Evolutionary conservation across 208 protist genomes (phyloP).

Genomic region (Porcisia hertigi): DNA sequence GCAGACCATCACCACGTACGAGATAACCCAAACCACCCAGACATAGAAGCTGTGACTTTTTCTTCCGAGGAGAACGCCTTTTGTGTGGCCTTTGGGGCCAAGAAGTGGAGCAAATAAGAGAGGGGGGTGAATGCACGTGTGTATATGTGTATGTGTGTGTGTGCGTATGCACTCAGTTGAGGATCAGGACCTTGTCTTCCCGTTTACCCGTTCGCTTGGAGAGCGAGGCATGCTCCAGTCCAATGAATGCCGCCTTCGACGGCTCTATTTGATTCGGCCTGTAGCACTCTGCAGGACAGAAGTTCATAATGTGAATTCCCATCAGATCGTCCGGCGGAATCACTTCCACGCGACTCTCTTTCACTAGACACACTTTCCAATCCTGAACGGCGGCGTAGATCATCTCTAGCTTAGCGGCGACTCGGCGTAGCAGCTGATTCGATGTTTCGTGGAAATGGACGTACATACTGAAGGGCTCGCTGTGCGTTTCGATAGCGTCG

Average conservation of each 20-base stretch:
- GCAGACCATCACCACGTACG: background rate
- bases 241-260: conserved; percentile 76
- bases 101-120: background rate
- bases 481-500: conserved; percentile 77
- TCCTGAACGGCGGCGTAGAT: conserved; percentile 69
- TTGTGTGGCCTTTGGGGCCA: background rate
- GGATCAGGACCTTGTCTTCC: conserved; percentile 79
- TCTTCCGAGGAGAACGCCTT: background rate
- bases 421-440: conserved; percentile 54
- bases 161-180: conserved; percentile 40
- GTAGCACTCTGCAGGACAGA: conserved; percentile 56
- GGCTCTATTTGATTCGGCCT: conserved; percentile 67
- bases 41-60: background rate
- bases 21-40: background rate
- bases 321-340: conserved; percentile 59
- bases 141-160: background rate
- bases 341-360: conserved; percentile 64
- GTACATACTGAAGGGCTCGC: conserved; percentile 87
- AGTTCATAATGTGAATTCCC: conserved; percentile 59
- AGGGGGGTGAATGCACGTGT: too few species aligned
- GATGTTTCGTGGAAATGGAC: conserved; percentile 60
- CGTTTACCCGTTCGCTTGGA: conserved; percentile 53
- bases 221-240: conserved; percentile 78
- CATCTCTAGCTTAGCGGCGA: conserved; percentile 76
- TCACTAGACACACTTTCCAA: conserved; percentile 87